A percentile compares a stretch with the other conserved stretches of the same genome.
phyloP scores from a whole-genome alignment of 805 yeast species.

The Starmerella bombicola region DNA sequence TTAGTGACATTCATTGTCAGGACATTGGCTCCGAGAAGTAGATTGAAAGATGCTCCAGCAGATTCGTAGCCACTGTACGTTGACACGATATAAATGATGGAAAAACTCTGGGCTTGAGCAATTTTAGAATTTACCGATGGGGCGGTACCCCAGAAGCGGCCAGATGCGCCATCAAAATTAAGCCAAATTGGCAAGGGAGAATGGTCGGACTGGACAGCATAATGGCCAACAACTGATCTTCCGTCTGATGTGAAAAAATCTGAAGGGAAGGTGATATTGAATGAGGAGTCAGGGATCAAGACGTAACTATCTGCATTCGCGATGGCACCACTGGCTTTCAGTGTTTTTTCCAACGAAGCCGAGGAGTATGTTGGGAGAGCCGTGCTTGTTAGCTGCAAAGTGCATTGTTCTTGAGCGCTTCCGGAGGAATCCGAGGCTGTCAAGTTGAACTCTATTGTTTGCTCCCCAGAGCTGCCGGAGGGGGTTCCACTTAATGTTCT shows the following conservation, averaged over 20 bases:
- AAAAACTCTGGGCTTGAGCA: slow-evolving; percentile 72
- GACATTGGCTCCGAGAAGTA: slow-evolving; percentile 80
- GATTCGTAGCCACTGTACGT: slow-evolving; percentile 67
- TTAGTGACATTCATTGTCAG: slow-evolving; percentile 54
- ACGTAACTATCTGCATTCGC: slow-evolving; percentile 68
- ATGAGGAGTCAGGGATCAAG: slow-evolving; percentile 53
- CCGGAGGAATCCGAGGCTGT: slow-evolving; percentile 55
- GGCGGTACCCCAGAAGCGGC: slow-evolving; percentile 74
- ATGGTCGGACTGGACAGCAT: slow-evolving; percentile 69
- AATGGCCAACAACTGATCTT: slow-evolving; percentile 48
- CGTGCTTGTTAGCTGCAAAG: slow-evolving; percentile 47
- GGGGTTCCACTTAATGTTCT: slow-evolving; percentile 61
- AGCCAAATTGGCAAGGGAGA: slow-evolving; percentile 91
- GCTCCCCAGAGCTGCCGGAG: slow-evolving; percentile 32
- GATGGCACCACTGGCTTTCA: slow-evolving; percentile 56
- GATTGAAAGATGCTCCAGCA: slow-evolving; percentile 52
- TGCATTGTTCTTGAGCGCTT: slow-evolving; percentile 36
- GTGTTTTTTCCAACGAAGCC: slow-evolving; percentile 38
- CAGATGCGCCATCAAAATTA: slow-evolving; percentile 44
- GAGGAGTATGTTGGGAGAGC: slow-evolving; percentile 42
- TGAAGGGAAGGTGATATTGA: slow-evolving; percentile 50
- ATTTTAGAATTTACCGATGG: slow-evolving; percentile 75
- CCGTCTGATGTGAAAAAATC: slow-evolving; percentile 46
- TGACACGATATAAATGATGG: slow-evolving; percentile 63
- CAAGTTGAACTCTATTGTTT: slow-evolving; percentile 37